Base-by-base conservation (phyloP, 2,329 filamentous ascomycete genomes). In the Botryotinia convoluta region DNA sequence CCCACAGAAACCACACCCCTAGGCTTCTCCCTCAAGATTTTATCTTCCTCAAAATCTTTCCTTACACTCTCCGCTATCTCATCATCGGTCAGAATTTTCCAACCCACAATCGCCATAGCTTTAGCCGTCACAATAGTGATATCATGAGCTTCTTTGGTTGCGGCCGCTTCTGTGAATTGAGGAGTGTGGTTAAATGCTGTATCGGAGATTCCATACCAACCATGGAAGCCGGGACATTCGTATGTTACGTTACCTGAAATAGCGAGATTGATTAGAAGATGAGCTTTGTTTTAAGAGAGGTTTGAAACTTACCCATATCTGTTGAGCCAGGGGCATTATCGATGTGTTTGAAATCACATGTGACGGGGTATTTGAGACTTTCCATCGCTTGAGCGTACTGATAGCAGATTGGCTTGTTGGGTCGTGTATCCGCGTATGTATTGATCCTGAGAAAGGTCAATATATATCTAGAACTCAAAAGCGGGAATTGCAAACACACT, bases 201-300 rank as follows among this genome's bases (percentile, higher is more conserved):
- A 4, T 82, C 81, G 0, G 85, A 84, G 73, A 89, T 88, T 39
- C 83, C 82, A 77, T 89, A 90, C 10, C 85, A 84, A 1, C 84
- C 82, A 72, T 83, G 86, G 54, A 90, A 78, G 71, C 85, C 87
- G 57, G 88, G 89, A 82, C 89, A 84, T 1, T 83, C 86, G 77
- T 90, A 86, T 75, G 86, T 88, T 71, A 90, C 80, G 74, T 90
- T 84, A 0, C 88, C 89, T 80, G 67, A 4, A 85, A 83, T 18
- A 82, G 81, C 1, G 75, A 74, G 89, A 86, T 78, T 90, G 85
- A 22, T 84, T 83, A 77, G 90, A 90, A 69, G 9, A 69, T 65
- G 37, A 82, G 81, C 14, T 32, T 29, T 32, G 3, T 18, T 29
- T 57, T 6, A 22, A 8, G 4, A 29, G 26, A n/a, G 10, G 7